Evolutionary conservation across 2,329 filamentous ascomycete genomes (phyloP).

Genomic region (Diaporthe longicolla): DNA sequence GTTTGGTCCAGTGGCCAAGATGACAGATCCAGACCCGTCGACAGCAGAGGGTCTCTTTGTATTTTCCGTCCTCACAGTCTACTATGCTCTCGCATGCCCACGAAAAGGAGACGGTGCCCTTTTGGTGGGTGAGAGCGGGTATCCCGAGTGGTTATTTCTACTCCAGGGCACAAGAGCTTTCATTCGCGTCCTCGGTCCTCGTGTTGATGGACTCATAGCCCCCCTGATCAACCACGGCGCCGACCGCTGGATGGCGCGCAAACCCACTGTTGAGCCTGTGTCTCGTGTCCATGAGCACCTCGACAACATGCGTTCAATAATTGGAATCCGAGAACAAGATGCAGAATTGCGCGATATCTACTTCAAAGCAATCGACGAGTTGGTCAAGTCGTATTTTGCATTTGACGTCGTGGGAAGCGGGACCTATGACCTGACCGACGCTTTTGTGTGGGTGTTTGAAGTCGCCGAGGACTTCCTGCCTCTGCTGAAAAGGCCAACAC

Average conservation of each 20-base stretch:
- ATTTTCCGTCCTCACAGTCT: conserved; percentile 1
- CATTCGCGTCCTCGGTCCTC: not conserved
- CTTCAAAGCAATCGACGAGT: conserved; percentile 4
- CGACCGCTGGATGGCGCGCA: not conserved
- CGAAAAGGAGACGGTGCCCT: conserved; percentile 8
- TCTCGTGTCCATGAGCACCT: not conserved
- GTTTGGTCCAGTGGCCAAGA: not conserved
- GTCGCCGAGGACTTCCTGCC: conserved; percentile 8
- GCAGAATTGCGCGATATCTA: not conserved
- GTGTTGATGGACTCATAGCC: not conserved
- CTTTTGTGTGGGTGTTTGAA: conserved; percentile 11
- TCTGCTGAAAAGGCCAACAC: not conserved
- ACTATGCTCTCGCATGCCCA: not conserved
- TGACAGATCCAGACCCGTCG: not conserved
- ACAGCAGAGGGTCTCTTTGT: not conserved
- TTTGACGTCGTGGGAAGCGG: not conserved
- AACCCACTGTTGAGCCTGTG: not conserved
- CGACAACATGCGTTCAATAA: not conserved
- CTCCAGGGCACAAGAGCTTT: not conserved
- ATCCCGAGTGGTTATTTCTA: not conserved
- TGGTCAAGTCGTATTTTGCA: not conserved
- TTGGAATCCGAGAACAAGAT: not conserved
- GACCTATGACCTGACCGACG: not conserved
- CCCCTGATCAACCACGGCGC: conserved; percentile 5
- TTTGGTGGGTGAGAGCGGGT: conserved; percentile 1